phyloP scores from a whole-genome alignment of 805 yeast genomes.

The Metschnikowia henanensis region DNA sequence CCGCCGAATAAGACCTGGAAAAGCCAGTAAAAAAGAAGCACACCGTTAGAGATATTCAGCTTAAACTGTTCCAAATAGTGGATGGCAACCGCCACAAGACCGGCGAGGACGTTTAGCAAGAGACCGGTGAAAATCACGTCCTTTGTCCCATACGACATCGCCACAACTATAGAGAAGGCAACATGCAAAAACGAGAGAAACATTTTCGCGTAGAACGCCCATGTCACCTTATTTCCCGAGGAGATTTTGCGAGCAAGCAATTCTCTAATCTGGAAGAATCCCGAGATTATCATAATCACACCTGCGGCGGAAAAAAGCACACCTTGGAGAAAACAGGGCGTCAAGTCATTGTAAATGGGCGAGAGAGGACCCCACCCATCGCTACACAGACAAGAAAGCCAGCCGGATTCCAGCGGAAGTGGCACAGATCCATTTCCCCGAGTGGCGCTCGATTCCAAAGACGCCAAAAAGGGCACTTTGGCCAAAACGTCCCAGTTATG shows the following conservation, averaged over 20 bases:
- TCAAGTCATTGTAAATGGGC: conserved; percentile 48
- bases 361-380: conserved; percentile 49
- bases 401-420: conserved; percentile 7
- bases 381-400: conserved; percentile 35
- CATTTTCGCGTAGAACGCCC: conserved; percentile 45
- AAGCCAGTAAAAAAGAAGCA: conserved; percentile 76
- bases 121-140: conserved; percentile 28
- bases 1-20: conserved; percentile 48
- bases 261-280: conserved; percentile 33
- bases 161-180: conserved; percentile 29
- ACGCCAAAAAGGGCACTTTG: conserved; percentile 13
- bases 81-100: conserved; percentile 52
- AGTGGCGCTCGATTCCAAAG: conserved; percentile 2
- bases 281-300: conserved; percentile 43
- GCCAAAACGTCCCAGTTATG: conserved; percentile 18
- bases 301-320: conserved; percentile 43
- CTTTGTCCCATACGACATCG: conserved; percentile 12
- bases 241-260: conserved; percentile 34
- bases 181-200: conserved; percentile 39
- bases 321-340: conserved; percentile 62
- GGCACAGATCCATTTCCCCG: conserved; percentile 6
- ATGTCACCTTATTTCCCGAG: conserved; percentile 30
- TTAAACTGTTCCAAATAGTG: conserved; percentile 75
- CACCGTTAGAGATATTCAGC: conserved; percentile 62
- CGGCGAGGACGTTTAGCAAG: conserved; percentile 36